Evolutionary conservation across 345 rosid species (phyloP).

Genomic region (Mangifera indica): DNA sequence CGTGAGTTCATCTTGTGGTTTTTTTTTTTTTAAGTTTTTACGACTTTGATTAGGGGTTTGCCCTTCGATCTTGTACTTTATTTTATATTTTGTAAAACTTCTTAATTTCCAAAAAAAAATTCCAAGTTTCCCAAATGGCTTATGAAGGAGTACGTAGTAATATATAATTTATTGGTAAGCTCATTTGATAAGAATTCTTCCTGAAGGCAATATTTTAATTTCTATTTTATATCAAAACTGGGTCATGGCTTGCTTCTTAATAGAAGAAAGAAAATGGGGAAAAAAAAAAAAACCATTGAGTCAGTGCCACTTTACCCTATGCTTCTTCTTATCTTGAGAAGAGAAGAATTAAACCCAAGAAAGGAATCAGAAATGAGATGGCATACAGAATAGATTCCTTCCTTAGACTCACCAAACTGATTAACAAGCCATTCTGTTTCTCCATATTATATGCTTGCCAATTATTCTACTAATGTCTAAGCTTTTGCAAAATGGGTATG

Average conservation of each 20-base stretch:
- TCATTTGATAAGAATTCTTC: too few relatives aligned
- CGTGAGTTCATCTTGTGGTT: too few relatives aligned
- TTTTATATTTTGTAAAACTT: too few relatives aligned
- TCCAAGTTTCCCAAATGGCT: too few relatives aligned
- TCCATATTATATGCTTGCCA: neutral
- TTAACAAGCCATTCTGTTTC: conserved; percentile 3
- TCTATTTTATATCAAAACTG: too few relatives aligned
- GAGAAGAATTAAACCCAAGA: conserved; percentile 14
- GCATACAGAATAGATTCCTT: conserved; percentile 28
- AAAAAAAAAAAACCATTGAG: neutral
- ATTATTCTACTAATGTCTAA: neutral
- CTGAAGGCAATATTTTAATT: too few relatives aligned
- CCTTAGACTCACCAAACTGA: conserved; percentile 21
- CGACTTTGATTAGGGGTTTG: too few relatives aligned
- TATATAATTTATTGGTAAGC: too few relatives aligned
- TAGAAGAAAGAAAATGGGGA: neutral
- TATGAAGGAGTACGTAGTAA: too few relatives aligned
- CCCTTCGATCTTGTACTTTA: too few relatives aligned
- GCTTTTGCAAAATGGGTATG: conserved; percentile 51
- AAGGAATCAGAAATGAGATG: conserved; percentile 15
- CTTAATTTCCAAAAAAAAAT: too few relatives aligned
- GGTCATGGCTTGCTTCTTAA: neutral
- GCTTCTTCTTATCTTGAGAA: neutral
- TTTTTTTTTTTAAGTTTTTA: too few relatives aligned
- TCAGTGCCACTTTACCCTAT: neutral